These are phyloP conservation scores for Raddia guianensis DNA, from an alignment of 176 grass and related monocot species.

Conservation along the genomic window DNA sequence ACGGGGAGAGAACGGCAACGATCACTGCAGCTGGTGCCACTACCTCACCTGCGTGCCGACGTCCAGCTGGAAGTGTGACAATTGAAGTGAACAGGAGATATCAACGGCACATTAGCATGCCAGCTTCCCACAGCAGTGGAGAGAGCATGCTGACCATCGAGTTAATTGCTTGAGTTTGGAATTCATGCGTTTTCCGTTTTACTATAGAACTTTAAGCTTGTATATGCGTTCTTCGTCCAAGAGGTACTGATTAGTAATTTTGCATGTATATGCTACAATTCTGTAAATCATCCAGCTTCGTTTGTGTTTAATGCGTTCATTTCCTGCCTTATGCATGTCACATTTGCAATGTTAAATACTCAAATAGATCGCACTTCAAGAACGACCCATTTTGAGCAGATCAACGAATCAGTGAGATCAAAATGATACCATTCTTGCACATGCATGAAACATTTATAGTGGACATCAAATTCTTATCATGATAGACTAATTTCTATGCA, in stretches of 20 bases:
- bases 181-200: background rate
- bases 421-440: background rate
- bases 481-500: background rate
- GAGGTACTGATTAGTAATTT: background rate
- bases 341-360: constrained; percentile 11
- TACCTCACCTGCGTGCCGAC: constrained; percentile 78
- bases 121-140: constrained; percentile 24
- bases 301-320: constrained; percentile 1
- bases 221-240: background rate
- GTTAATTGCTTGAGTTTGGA: background rate
- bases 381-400: background rate
- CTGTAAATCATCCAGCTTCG: background rate
- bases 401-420: background rate
- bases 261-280: constrained; percentile 5
- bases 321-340: background rate
- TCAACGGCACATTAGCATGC: constrained; percentile 20
- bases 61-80: constrained; percentile 72
- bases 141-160: constrained; percentile 27
- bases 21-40: constrained; percentile 87
- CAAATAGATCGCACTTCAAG: background rate
- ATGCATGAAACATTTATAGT: background rate
- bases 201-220: background rate
- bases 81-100: constrained; percentile 49
- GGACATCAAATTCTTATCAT: background rate
- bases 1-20: constrained; percentile 63